These are phyloP conservation scores for Saccharomycopsis selenospora DNA, from an alignment of 805 yeast species.

Conservation along the genomic window DNA sequence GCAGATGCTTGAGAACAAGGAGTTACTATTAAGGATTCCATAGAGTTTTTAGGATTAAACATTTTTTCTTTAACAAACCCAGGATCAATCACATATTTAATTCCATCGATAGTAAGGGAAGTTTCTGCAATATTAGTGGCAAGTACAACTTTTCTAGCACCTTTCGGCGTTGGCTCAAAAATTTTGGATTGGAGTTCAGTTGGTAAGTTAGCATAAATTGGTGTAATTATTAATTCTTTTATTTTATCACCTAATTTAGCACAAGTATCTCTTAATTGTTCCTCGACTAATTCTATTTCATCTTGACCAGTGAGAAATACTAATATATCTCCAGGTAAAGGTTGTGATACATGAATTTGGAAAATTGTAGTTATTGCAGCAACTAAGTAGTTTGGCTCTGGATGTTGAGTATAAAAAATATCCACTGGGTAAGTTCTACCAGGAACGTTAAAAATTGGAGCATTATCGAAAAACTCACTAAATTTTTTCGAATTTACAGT, in stretches of 20 bases:
- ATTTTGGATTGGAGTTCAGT: slow-evolving; percentile 73
- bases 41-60: slow-evolving; percentile 79
- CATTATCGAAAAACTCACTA: slow-evolving; percentile 69
- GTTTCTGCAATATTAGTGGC: slow-evolving; percentile 98
- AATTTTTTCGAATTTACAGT: slow-evolving; percentile 88
- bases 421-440: slow-evolving; percentile 94
- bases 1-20: slow-evolving; percentile 95
- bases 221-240: slow-evolving; percentile 62
- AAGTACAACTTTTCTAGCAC: slow-evolving; percentile 75
- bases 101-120: slow-evolving; percentile 93
- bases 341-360: slow-evolving; percentile 72
- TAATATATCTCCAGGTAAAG: slow-evolving; percentile 71
- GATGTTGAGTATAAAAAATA: slow-evolving; percentile 72
- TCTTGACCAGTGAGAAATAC: slow-evolving; percentile 95
- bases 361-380: slow-evolving; percentile 85
- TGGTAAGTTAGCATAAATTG: slow-evolving; percentile 89
- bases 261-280: slow-evolving; percentile 58
- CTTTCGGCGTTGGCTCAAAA: slow-evolving; percentile 80
- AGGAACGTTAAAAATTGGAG: slow-evolving; percentile 85
- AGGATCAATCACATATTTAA: slow-evolving; percentile 87
- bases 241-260: slow-evolving; percentile 52
- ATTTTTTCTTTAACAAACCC: slow-evolving; percentile 92
- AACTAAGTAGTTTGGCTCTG: slow-evolving; percentile 85
- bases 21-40: slow-evolving; percentile 77
- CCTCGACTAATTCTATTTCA: slow-evolving; percentile 81